Base-by-base conservation (phyloP, 2,329 filamentous ascomycete genomes). In the Pseudophaeomoniella oleicola region DNA sequence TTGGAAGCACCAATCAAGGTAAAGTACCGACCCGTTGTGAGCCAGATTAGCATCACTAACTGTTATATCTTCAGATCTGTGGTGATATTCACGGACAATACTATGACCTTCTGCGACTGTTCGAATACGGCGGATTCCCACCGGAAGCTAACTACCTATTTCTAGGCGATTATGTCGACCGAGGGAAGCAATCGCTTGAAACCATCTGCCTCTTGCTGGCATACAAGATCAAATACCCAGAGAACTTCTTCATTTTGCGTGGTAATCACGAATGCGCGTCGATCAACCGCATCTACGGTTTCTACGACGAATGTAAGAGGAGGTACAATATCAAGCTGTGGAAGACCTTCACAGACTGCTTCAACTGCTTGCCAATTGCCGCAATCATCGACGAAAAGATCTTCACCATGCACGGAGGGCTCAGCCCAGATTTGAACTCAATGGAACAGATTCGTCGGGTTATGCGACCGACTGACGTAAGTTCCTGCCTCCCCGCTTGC, bases 311-410 rank as follows among this genome's bases (percentile, higher is more conserved):
- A 65, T 98, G 88, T 78, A 98, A 98, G 72, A 81, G 90, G 57
- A 75, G 88, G 50, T 96, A 93, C 69, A 98, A 96, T 66, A 94
- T 96, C 70, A 96, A 96, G 75, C 73, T 96, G 43, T 96, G 88
- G 88, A 98, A 98, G 75, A 96, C 88, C 1, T 96, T 98, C 59
- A 94, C 87, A 45, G 88, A 98, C 61, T 94, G 87, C 72, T 98
- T 98, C 76, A 98, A 98, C 72, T 94, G 86, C 66, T 66, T 96
- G 55, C 88, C 88, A 34, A 96, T 98, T 60, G 90, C 88, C 40
- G 88, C 90, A 49, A 98, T 98, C 64, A 94, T 98, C 52, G 88
- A 94, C 56, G 90, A 94, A 71, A 98, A 96, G 80, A 98, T 98
- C 58, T 96, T 98, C 70, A 94, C 87, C 56, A 94, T 98, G 88